A percentile compares a stretch with the other conserved stretches of the same genome.
Evolutionary conservation across 2,329 filamentous ascomycete species (phyloP).

Genomic region (Trichoderma guizhouense): DNA sequence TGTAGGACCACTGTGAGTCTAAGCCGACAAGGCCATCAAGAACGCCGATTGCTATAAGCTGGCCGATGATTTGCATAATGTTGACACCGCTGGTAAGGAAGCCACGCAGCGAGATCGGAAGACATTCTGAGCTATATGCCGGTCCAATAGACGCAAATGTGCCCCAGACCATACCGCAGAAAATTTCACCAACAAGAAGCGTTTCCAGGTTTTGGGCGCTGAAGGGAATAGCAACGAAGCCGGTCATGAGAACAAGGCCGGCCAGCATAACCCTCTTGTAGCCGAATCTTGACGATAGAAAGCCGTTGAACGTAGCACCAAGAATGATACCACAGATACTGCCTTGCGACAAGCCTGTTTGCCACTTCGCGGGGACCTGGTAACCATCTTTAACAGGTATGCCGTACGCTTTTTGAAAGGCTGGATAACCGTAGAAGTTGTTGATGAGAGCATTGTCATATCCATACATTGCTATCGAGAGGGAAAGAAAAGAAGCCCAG

Average conservation of each 20-base stretch:
- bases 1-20: constrained; percentile 42
- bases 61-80: constrained; percentile 46
- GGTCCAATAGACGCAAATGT: constrained; percentile 44
- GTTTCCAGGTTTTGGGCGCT: constrained; percentile 39
- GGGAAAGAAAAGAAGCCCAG: constrained; percentile 1
- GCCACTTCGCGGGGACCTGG: constrained; percentile 45
- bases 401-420: constrained; percentile 8
- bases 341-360: constrained; percentile 45
- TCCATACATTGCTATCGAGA: constrained; percentile 40
- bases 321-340: constrained; percentile 43
- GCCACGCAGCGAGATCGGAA: constrained; percentile 37
- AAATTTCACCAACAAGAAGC: constrained; percentile 42
- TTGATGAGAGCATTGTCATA: constrained; percentile 37
- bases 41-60: constrained; percentile 40
- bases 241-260: constrained; percentile 26
- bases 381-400: constrained; percentile 29
- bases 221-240: constrained; percentile 46
- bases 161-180: constrained; percentile 46
- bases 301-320: not conserved
- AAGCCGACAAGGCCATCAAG: constrained; percentile 28
- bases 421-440: constrained; percentile 38
- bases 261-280: constrained; percentile 43
- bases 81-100: constrained; percentile 46
- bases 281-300: constrained; percentile 37
- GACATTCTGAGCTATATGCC: constrained; percentile 45